phyloP scores from a whole-genome alignment of 2,329 filamentous ascomycete species.

The Xylariomycetidae sp. region DNA sequence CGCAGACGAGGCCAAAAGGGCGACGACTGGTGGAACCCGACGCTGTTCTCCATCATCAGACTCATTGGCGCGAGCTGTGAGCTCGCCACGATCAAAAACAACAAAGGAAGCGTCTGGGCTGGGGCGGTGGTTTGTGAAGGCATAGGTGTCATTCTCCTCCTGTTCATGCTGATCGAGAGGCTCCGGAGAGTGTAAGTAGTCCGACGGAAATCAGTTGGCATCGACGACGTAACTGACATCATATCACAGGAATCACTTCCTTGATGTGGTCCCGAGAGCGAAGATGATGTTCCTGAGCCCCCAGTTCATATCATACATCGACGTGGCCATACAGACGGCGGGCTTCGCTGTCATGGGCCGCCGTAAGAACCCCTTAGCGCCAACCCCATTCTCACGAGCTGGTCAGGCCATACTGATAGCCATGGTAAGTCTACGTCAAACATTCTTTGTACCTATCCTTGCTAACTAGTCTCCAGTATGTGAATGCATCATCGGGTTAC shows the following conservation, averaged over 20 bases:
- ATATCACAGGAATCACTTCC: background rate
- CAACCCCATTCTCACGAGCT: background rate
- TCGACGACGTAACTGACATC: background rate
- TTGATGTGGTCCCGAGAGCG: background rate
- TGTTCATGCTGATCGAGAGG: slow-evolving; percentile 8
- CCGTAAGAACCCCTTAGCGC: background rate
- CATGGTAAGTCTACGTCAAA: too few species aligned
- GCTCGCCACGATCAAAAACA: slow-evolving; percentile 13
- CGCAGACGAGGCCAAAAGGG: background rate
- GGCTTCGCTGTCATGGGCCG: background rate
- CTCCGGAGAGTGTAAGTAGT: slow-evolving; percentile 11
- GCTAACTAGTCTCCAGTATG: too few species aligned
- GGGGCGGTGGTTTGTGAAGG: slow-evolving; percentile 16
- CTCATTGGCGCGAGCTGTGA: slow-evolving; percentile 15
- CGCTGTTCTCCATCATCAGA: slow-evolving; percentile 13
- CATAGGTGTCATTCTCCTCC: slow-evolving; percentile 12
- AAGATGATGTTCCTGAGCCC: background rate
- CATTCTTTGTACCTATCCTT: too few species aligned
- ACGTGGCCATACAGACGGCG: background rate
- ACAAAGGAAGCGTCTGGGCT: slow-evolving; percentile 12
- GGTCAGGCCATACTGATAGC: slow-evolving; percentile 1
- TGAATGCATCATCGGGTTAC: too few species aligned
- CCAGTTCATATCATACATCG: background rate
- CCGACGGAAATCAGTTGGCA: background rate
- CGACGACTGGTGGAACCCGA: background rate